Percentiles rank a stretch among this genome's conserved stretches.
phyloP scores from a whole-genome alignment of 1,284 basidiomycete genomes.

The Acaromyces ingoldii region DNA sequence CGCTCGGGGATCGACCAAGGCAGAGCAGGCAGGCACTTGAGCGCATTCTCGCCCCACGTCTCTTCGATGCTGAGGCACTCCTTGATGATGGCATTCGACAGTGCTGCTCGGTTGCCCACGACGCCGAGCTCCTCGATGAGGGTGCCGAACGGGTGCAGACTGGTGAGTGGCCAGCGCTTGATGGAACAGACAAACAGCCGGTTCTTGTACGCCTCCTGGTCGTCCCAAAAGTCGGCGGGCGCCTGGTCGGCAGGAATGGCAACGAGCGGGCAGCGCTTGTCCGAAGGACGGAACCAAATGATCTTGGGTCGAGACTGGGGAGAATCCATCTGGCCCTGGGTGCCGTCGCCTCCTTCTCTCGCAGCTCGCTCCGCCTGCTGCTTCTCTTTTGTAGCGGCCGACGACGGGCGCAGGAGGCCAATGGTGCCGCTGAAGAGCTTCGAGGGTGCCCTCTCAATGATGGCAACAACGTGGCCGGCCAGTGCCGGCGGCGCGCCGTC shows the following conservation, averaged over 20 bases:
- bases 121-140: conserved; percentile 95
- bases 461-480: conserved; percentile 94
- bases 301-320: conserved; percentile 77
- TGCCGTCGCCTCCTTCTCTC: conserved; percentile 81
- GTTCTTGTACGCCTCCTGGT: conserved; percentile 76
- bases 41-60: conserved; percentile 62
- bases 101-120: conserved; percentile 96
- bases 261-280: conserved; percentile 97
- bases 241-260: conserved; percentile 97
- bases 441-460: conserved; percentile 96
- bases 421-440: conserved; percentile 97
- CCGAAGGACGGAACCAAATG: conserved; percentile 99
- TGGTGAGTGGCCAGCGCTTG: conserved; percentile 81
- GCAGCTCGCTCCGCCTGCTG: conserved; percentile 96
- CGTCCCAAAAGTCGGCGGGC: conserved; percentile 89
- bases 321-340: conserved; percentile 65
- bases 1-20: conserved; percentile 93
- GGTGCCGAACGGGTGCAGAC: conserved; percentile 96
- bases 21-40: conserved; percentile 88
- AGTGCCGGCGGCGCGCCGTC: conserved; percentile 57
- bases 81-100: conserved; percentile 92
- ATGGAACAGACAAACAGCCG: conserved; percentile 95
- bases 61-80: conserved; percentile 69
- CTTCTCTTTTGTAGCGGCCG: conserved; percentile 98
- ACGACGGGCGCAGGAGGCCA: conserved; percentile 89